phyloP scores from a whole-genome alignment of 352 stramenopile genomes.

The Phytophthora brassicae region DNA sequence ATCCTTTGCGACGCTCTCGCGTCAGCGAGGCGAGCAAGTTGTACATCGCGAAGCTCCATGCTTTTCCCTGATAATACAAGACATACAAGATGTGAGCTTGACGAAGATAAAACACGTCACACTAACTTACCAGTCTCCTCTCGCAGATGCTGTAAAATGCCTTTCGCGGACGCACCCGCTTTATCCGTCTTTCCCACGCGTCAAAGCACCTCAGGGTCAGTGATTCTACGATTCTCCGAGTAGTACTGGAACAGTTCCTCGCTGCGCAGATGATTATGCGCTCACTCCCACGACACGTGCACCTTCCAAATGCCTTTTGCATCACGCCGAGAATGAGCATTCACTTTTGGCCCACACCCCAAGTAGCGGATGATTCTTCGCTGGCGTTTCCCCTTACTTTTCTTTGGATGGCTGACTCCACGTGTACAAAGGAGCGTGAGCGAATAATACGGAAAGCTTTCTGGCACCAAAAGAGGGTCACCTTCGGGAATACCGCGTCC shows the following conservation, averaged over 20 bases:
- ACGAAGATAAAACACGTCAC: background rate
- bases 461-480: background rate
- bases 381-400: constrained; percentile 5
- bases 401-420: constrained; percentile 7
- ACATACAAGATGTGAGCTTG: background rate
- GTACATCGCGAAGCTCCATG: constrained; percentile 11
- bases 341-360: constrained; percentile 1
- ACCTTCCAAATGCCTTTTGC: background rate
- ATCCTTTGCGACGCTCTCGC: background rate
- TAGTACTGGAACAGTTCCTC: background rate
- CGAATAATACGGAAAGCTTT: constrained; percentile 7
- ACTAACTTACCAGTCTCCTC: constrained; percentile 3
- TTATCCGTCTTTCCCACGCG: background rate
- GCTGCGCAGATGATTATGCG: background rate
- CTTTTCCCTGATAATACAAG: constrained; percentile 1
- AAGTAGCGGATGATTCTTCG: constrained; percentile 3
- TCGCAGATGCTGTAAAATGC: constrained; percentile 7
- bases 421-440: constrained; percentile 8
- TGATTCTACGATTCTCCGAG: constrained; percentile 5
- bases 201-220: background rate
- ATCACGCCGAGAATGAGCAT: background rate
- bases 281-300: background rate
- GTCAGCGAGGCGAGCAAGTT: background rate
- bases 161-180: constrained; percentile 4
- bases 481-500: background rate